Evolutionary conservation across 2,329 filamentous ascomycete genomes (phyloP).

Genomic region (Colletotrichum graminicola): DNA sequence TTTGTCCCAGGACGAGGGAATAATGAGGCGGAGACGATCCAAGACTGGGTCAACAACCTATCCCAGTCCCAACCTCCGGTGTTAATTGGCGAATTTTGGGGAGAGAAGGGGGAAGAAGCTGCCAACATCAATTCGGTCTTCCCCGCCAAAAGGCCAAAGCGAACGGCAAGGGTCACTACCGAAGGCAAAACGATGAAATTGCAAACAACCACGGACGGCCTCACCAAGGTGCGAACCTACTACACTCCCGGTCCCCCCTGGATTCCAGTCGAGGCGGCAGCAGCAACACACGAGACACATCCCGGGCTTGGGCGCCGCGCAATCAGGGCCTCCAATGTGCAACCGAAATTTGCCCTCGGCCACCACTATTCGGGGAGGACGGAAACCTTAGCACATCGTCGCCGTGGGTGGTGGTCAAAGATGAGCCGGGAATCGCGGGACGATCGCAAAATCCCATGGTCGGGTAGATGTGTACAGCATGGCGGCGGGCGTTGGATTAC

Average conservation of each 20-base stretch:
- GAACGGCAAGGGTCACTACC: constrained; percentile 13
- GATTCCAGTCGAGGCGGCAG: constrained; percentile 10
- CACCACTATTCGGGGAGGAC: constrained; percentile 17
- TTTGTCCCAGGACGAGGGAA: constrained; percentile 32
- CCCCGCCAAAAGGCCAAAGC: constrained; percentile 34
- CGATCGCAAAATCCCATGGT: constrained; percentile 33
- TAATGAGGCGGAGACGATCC: constrained; percentile 31
- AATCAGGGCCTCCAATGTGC: constrained; percentile 5
- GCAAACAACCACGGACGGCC: background rate
- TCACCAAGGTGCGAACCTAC: constrained; percentile 7
- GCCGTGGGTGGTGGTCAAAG: constrained; percentile 3
- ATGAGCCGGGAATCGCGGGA: constrained; percentile 29
- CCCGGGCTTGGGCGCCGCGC: background rate
- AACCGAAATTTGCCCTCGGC: constrained; percentile 9
- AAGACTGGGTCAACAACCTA: constrained; percentile 17
- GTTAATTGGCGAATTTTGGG: constrained; percentile 14
- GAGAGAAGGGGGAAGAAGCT: background rate
- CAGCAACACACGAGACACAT: constrained; percentile 30
- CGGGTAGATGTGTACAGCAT: constrained; percentile 22
- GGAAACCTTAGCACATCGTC: constrained; percentile 17
- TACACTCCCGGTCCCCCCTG: constrained; percentile 2
- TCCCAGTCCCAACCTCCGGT: constrained; percentile 19
- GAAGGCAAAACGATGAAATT: constrained; percentile 27
- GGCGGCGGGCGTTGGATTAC: constrained; percentile 9
- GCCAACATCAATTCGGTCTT: constrained; percentile 15